Conservation (phyloP, 208 protist genomes). For the Tritrichomonas musculus region DNA sequence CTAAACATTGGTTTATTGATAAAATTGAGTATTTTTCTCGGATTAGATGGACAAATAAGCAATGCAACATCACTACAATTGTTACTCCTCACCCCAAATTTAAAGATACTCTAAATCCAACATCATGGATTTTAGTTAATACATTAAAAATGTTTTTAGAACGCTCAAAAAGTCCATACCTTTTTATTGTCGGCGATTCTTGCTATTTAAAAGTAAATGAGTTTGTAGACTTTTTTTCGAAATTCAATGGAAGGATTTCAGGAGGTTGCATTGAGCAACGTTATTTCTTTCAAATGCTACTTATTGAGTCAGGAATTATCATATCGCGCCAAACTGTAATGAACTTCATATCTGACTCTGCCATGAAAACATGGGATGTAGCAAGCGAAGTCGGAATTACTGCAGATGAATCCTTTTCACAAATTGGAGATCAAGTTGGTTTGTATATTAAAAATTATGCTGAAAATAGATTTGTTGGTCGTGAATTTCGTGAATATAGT, state of each 20-base stretch:
- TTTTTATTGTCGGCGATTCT: constrained; percentile 9
- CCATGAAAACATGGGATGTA: not conserved
- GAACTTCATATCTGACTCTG: not conserved
- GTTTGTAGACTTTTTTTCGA: not conserved
- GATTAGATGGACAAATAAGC: not conserved
- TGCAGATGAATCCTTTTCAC: not conserved
- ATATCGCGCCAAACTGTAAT: not conserved
- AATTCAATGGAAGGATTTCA: not conserved
- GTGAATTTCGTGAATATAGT: not conserved
- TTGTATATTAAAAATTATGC: not conserved
- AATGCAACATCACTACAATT: not conserved
- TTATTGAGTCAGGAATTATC: not conserved
- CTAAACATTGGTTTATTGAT: not conserved
- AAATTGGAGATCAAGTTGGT: not conserved
- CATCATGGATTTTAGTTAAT: not conserved
- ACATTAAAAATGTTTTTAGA: not conserved
- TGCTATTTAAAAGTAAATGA: not conserved
- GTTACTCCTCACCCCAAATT: not conserved
- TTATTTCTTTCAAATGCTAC: constrained; percentile 17
- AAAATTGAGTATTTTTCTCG: not conserved
- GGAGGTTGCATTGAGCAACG: constrained; percentile 1
- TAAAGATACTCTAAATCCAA: not conserved
- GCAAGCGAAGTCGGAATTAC: not conserved
- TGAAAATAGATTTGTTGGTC: not conserved
- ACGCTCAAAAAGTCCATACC: not conserved